Base-by-base conservation (phyloP, 139 green algal species). In the Picocystis salinarum region DNA sequence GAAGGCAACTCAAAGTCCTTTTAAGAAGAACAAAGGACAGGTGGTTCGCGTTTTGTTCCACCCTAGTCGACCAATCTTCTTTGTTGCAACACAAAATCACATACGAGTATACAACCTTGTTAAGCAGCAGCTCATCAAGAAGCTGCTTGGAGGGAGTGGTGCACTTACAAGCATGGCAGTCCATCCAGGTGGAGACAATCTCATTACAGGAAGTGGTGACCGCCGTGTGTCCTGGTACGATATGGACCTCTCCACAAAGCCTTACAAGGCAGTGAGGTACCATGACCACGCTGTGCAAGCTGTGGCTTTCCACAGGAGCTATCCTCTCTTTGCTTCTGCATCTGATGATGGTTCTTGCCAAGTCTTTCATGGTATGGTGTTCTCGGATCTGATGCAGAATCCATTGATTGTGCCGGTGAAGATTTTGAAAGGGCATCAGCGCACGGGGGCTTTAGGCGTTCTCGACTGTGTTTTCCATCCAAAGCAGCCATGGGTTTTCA, bases 401-500 rank as follows among this genome's bases (percentile, higher is more conserved):
- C 81, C 86, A 4, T 66, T 97, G 23, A 89, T 96, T 34, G 87
- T 96, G 23, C 86, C 86, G 2, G 66, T 91, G 26, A 72, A 72
- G 41, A 61, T 70, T 11, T 34, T 69, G 39, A 28, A 45, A 13
- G 59, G 34, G 5, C 58, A 66, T 46, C 5, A 48, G 6, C 6
- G 18, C 25, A 19, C 23, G 5, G 44, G 25, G 29, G 6, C 26
- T 24, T 15, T 4, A 4, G 85, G 85, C 0, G 80, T 91, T 18
- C 42, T 80, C 31, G 76, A 78, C 40, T 71, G 75, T 26, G 66
- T 55, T 1, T 96, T 94, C 68, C 86, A 96, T 54, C 86, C 86
- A 4, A 83, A 48, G 0, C 87, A 96, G 61, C 85, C 85, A 11
- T 96, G 85, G 85, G 54, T 93, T 11, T 93, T 97, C 58, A 91